Evolutionary conservation across 2,329 filamentous ascomycete species (phyloP).

Genomic region (Colletotrichum sp.): DNA sequence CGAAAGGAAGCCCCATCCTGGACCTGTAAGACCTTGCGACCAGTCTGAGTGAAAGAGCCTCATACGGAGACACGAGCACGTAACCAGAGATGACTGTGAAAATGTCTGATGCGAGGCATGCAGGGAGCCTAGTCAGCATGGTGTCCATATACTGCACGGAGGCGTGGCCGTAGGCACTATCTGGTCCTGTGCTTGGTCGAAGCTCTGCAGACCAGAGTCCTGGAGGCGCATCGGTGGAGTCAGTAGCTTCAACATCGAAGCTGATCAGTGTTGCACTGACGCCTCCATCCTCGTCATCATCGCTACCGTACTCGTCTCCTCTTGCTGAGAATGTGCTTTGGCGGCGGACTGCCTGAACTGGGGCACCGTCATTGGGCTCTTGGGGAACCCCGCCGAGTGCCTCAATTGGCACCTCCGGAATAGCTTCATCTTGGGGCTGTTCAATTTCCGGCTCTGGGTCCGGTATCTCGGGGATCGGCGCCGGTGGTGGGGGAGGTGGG

Average conservation of each 20-base stretch:
- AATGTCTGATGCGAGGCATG: conserved; percentile 50
- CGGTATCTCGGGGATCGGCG: conserved; percentile 6
- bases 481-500: conserved; percentile 23
- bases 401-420: neutral
- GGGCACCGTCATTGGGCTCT: conserved; percentile 20
- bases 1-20: conserved; percentile 39
- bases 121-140: conserved; percentile 55
- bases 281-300: conserved; percentile 61
- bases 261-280: conserved; percentile 63
- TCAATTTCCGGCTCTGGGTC: conserved; percentile 2
- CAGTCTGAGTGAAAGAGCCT: conserved; percentile 49
- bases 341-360: conserved; percentile 40
- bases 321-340: conserved; percentile 52
- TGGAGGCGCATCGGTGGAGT: conserved; percentile 53
- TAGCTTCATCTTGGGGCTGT: neutral
- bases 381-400: neutral
- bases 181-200: conserved; percentile 49
- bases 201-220: conserved; percentile 65
- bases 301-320: conserved; percentile 58
- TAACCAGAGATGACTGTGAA: conserved; percentile 48
- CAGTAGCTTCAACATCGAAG: conserved; percentile 65
- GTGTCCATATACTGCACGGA: conserved; percentile 49
- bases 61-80: conserved; percentile 49
- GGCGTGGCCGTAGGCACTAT: conserved; percentile 26
- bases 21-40: conserved; percentile 47